These are phyloP conservation scores for Sclerotinia subarctica DNA, from an alignment of 2,329 filamentous ascomycete genomes.

Conservation along the genomic window DNA sequence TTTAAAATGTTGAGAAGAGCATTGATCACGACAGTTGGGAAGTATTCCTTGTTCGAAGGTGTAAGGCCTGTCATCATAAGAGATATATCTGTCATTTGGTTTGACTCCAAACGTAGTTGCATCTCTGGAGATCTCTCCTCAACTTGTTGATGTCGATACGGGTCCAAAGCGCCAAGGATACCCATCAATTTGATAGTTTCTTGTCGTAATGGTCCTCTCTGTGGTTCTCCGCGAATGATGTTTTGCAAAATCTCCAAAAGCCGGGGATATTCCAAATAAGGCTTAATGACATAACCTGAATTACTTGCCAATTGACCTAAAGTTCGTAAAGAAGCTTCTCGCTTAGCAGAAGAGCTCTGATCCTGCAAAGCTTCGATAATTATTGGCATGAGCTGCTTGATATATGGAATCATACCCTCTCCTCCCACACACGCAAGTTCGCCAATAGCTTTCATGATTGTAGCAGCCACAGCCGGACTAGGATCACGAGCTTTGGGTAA, in stretches of 20 bases:
- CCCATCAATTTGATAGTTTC: slow-evolving; percentile 97
- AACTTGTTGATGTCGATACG: slow-evolving; percentile 94
- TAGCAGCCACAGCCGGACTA: slow-evolving; percentile 85
- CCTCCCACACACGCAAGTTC: slow-evolving; percentile 92
- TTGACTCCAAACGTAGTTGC: slow-evolving; percentile 61
- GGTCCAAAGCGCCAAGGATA: slow-evolving; percentile 89
- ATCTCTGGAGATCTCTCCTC: slow-evolving; percentile 84
- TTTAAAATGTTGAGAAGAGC: slow-evolving; percentile 89
- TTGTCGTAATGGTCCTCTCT: slow-evolving; percentile 77
- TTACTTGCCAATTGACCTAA: slow-evolving; percentile 92
- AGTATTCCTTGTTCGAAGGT: slow-evolving; percentile 97
- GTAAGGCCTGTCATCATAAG: slow-evolving; percentile 97
- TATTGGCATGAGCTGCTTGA: slow-evolving; percentile 88
- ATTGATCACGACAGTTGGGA: slow-evolving; percentile 96
- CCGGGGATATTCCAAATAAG: slow-evolving; percentile 92
- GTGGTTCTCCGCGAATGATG: slow-evolving; percentile 87
- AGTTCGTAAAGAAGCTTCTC: slow-evolving; percentile 86
- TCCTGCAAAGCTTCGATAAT: slow-evolving; percentile 94
- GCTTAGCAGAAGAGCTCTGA: slow-evolving; percentile 83
- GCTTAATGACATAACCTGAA: slow-evolving; percentile 94
- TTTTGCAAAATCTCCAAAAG: slow-evolving; percentile 88
- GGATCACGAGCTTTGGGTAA: slow-evolving; percentile 85
- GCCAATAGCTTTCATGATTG: slow-evolving; percentile 91
- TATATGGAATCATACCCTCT: slow-evolving; percentile 88
- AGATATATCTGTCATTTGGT: slow-evolving; percentile 83